These are phyloP conservation scores for Podaxis pistillaris DNA, from an alignment of 768 basidiomycete genomes.

Conservation along the genomic window DNA sequence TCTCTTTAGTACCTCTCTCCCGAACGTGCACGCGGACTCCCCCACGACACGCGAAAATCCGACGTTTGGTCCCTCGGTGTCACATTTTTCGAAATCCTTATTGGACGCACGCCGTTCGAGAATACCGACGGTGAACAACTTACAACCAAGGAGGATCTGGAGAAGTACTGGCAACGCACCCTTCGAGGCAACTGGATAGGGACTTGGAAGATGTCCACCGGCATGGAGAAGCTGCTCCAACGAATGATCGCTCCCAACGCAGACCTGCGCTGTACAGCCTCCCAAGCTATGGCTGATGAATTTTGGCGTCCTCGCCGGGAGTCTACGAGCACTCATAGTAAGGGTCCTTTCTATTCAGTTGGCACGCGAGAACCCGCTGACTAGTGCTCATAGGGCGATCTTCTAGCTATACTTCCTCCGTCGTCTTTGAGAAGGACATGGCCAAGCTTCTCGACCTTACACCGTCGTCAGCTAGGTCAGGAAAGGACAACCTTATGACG, in stretches of 20 bases:
- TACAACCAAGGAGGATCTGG: constrained; percentile 73
- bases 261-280: constrained; percentile 72
- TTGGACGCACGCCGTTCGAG: constrained; percentile 92
- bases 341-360: constrained; percentile 18
- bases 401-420: constrained; percentile 44
- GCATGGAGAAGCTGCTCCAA: constrained; percentile 65
- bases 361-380: constrained; percentile 2
- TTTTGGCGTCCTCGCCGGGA: constrained; percentile 55
- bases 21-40: constrained; percentile 82
- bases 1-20: constrained; percentile 82
- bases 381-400: constrained; percentile 37
- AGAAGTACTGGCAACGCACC: constrained; percentile 85
- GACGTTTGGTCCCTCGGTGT: constrained; percentile 86
- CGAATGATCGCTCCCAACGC: constrained; percentile 82
- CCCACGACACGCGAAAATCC: constrained; percentile 92
- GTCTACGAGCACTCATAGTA: constrained; percentile 39
- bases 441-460: constrained; percentile 36
- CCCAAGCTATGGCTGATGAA: constrained; percentile 59
- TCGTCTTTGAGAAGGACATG: constrained; percentile 51
- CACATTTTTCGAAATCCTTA: constrained; percentile 92
- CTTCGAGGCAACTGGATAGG: constrained; percentile 87
- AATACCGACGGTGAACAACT: constrained; percentile 77
- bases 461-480: constrained; percentile 31
- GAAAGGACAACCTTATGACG: constrained; percentile 27
- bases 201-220: constrained; percentile 64